These are phyloP conservation scores for Fragaria iinumae DNA, from an alignment of 306 rosid species.

Conservation along the genomic window DNA sequence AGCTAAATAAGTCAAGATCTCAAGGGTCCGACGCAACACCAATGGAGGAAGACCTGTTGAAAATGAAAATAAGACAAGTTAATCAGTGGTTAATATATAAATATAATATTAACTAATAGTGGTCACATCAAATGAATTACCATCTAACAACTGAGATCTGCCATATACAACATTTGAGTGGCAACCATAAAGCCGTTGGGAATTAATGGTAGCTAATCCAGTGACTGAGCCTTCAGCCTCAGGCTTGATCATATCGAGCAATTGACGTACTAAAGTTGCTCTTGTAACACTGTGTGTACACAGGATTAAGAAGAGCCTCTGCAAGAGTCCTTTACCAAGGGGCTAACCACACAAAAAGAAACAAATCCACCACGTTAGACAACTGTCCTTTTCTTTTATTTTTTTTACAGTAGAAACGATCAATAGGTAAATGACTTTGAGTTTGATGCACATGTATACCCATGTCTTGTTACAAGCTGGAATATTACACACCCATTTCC, in stretches of 20 bases:
- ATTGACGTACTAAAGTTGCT: constrained; percentile 61
- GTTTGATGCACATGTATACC: not conserved
- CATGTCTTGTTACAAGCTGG: not conserved
- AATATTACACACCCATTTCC: not conserved
- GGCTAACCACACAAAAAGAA: constrained; percentile 57
- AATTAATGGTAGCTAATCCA: constrained; percentile 53
- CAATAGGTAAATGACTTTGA: not conserved
- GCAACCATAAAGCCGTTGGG: constrained; percentile 95
- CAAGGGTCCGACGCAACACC: constrained; percentile 84
- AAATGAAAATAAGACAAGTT: constrained; percentile 24
- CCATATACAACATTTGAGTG: constrained; percentile 92
- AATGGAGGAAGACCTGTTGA: constrained; percentile 92
- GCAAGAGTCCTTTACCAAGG: constrained; percentile 97
- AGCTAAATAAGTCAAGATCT: constrained; percentile 82
- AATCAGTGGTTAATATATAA: constrained; percentile 15
- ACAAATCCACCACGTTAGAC: constrained; percentile 21
- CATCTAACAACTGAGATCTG: constrained; percentile 87
- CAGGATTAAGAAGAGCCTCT: constrained; percentile 86
- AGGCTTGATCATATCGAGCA: constrained; percentile 80
- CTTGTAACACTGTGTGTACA: constrained; percentile 90
- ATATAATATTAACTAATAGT: constrained; percentile 6
- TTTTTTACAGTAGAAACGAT: not conserved
- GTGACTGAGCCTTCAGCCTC: constrained; percentile 71
- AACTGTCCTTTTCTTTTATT: not conserved
- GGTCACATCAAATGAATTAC: constrained; percentile 37